phyloP scores from a whole-genome alignment of 2,329 filamentous ascomycete species.

The Arthrocladium fulminans region DNA sequence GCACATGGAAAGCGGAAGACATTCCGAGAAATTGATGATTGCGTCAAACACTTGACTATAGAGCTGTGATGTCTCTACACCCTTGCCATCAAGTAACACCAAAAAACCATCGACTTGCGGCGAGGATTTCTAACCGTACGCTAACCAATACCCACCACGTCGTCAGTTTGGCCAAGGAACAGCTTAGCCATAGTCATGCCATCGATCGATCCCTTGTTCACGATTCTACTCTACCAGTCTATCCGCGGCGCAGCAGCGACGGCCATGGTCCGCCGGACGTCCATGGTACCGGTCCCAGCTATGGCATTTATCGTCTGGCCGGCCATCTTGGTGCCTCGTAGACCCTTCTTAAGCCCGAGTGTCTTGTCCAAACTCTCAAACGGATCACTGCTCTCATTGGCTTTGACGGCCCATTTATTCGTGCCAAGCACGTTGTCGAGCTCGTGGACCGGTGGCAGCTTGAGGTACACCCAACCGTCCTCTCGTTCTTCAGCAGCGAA shows the following conservation, averaged over 20 bases:
- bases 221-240: constrained; percentile 24
- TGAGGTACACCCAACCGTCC: constrained; percentile 71
- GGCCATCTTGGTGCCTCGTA: constrained; percentile 44
- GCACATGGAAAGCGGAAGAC: neutral
- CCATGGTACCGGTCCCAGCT: constrained; percentile 18
- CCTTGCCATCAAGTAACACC: no score
- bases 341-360: constrained; percentile 37
- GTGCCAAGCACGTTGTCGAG: constrained; percentile 73
- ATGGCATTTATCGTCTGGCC: constrained; percentile 18
- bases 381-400: constrained; percentile 53
- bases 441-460: constrained; percentile 70
- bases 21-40: neutral
- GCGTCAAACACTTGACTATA: no score
- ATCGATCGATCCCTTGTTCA: no score
- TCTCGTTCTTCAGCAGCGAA: constrained; percentile 67
- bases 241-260: constrained; percentile 20
- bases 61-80: no score
- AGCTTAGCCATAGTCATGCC: no score
- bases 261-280: constrained; percentile 11
- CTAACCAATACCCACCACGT: no score
- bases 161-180: no score
- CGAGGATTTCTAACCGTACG: no score
- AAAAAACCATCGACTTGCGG: no score
- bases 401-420: constrained; percentile 66
- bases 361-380: constrained; percentile 50